Evolutionary conservation across 2,329 filamentous ascomycete species (phyloP), one percentile per base, ranked within the genome.

Genomic region (Talaromyces marneffei): DNA sequence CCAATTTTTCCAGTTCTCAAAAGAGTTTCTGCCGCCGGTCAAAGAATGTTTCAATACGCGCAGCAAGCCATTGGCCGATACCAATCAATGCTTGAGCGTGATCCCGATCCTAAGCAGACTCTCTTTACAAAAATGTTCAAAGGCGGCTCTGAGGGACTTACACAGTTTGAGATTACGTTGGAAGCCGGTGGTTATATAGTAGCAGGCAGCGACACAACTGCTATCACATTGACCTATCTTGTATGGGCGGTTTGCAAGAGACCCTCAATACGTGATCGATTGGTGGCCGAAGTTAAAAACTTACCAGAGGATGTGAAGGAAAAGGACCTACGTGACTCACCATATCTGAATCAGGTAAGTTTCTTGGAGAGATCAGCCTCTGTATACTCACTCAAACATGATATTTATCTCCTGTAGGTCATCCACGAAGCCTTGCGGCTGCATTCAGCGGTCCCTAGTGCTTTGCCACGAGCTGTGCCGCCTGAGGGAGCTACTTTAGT

Each of bases 381-480:
- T 10, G 12, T 14, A 7, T 2, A 27, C 16, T 18, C 2, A 10
- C 42, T 16, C 16, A 46, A 10, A 16, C 4, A 4, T 46, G 5
- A 46, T 25, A 46, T 2, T 16, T 27, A 29, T 14, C 12, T 39
- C 25, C 33, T 29, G 3, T 33, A 59, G 48, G 74, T 85, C 3
- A 64, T 87, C n/a, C 79, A 78, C 68, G 85, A 87, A 67, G 83
- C 83, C 0, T 74, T 87, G 20, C 79, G 85, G 1, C 74, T 85
- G 1, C 79, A 85, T 61, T 77, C 83, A 0, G 80, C 85, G 0
- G 83, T 85, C 8, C 83, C 84, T 0, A 83, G 83, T 0, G 77
- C 78, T 0, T 80, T 85, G 59, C 83, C 82, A 2, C 79, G 84
- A 2, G 71, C 79, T 25, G 80, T 79, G 0, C 83, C 84, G 0